Evolutionary conservation across 306 rosid species (phyloP).

Genomic region (Quercus parvula): DNA sequence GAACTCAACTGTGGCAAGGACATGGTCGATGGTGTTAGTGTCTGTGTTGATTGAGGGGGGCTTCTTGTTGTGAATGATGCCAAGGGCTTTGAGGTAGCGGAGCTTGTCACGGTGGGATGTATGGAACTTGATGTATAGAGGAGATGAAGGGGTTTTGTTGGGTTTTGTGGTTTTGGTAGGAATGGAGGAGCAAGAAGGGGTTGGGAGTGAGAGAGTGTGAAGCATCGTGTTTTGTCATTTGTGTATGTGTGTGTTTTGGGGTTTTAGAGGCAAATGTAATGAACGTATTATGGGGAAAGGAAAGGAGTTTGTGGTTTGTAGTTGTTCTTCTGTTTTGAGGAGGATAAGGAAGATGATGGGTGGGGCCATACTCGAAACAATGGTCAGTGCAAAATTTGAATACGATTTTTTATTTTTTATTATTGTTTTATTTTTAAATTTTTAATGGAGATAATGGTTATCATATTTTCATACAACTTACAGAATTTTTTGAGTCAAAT

Average conservation of each 20-base stretch:
- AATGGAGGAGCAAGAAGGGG: slow-evolving; percentile 13
- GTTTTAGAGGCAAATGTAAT: not conserved
- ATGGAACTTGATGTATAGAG: slow-evolving; percentile 59
- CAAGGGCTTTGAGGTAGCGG: slow-evolving; percentile 64
- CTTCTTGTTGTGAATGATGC: slow-evolving; percentile 43
- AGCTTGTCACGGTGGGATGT: slow-evolving; percentile 70
- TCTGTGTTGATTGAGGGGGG: slow-evolving; percentile 47
- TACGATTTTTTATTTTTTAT: too few species aligned
- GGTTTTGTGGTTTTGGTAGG: not conserved
- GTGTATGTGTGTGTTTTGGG: not conserved
- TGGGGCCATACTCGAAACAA: not conserved
- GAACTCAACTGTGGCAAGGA: slow-evolving; percentile 52
- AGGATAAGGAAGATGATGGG: not conserved
- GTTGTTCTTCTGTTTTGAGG: not conserved
- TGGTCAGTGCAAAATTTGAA: too few species aligned
- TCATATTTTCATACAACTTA: too few species aligned
- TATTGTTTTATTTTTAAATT: too few species aligned
- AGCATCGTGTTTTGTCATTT: slow-evolving; percentile 10
- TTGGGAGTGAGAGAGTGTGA: slow-evolving; percentile 19
- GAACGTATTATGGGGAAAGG: not conserved
- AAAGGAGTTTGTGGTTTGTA: not conserved
- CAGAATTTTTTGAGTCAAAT: too few species aligned
- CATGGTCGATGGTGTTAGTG: slow-evolving; percentile 46
- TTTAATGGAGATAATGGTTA: too few species aligned
- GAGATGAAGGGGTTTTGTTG: not conserved